Evolutionary conservation across 2,329 filamentous ascomycete genomes (phyloP), one percentile per base, ranked within the genome.

Genomic region (Venturiaceae sp.): DNA sequence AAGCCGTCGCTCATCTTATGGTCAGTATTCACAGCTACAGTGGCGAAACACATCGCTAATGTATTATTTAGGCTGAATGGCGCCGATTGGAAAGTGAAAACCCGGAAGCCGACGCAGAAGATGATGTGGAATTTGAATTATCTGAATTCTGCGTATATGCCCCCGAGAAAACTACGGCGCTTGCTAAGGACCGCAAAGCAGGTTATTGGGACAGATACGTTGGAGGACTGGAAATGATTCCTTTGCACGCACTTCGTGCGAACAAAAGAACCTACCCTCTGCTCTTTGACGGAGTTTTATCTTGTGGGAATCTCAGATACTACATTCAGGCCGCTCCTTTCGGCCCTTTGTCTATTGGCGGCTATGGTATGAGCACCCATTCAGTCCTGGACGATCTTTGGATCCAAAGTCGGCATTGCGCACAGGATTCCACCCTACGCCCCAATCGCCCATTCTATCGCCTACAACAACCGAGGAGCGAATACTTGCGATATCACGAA

Each of bases 401-500:
- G 67, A 77, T 1, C 66, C 74, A 0, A 64, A 75, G 6, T 66
- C 16, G 61, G 67, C 14, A 68, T 75, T 11, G 34, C 28, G 21
- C 14, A 5, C 14, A 30, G 7, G 13, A 32, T 11, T 16, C 13
- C 21, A 68, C 89, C 0, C n/a, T n/a, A n/a, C n/a, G n/a, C n/a
- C n/a, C n/a, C 28, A 14, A 30, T n/a, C 21, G 19, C 5, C 23
- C 26, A 16, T 92, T 85, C 74, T 94, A 91, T 66, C 77, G 77
- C 9, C 69, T 95, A 1, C 65, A 65, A 1, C 62, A 59, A 1
- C 86, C 89, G 0, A 75, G 83, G 0, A 30, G 62, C 0, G 83
- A 84, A 37, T 95, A 94, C 64, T 62, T 61, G 11, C 72, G 82
- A 1, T 91, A 85, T 64, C 80, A 85, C 60, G 53, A 71, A 0